phyloP scores from a whole-genome alignment of 495 filamentous ascomycete genomes.

The Astrocystis sublimbata region DNA sequence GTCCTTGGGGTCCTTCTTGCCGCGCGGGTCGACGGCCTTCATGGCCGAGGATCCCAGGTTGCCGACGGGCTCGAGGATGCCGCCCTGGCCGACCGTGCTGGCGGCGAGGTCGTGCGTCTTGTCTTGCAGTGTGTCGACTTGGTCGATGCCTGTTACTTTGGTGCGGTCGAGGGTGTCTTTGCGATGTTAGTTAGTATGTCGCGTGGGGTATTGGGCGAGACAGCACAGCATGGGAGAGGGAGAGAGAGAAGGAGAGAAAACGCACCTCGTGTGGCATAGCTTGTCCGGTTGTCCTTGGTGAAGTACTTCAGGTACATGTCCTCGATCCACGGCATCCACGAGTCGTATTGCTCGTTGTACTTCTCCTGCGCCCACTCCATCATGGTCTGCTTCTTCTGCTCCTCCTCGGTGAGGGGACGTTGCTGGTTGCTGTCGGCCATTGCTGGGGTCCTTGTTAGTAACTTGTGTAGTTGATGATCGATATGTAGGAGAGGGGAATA shows the following conservation, averaged over 20 bases:
- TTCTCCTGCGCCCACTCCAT: constrained; percentile 58
- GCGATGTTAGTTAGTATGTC: neutral
- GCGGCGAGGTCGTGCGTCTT: constrained; percentile 57
- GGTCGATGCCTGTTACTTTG: constrained; percentile 63
- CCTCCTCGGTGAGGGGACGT: no score
- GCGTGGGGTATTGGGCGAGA: neutral
- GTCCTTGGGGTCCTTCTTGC: constrained; percentile 56
- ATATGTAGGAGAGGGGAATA: no score
- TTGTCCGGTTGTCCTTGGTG: constrained; percentile 71
- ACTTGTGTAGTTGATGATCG: neutral
- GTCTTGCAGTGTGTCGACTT: constrained; percentile 66
- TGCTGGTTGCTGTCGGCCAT: neutral
- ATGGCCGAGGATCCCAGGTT: constrained; percentile 62
- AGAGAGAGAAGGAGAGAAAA: neutral
- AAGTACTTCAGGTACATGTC: constrained; percentile 70
- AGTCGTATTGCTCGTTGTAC: constrained; percentile 67
- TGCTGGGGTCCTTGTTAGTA: neutral
- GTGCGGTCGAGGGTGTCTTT: constrained; percentile 63
- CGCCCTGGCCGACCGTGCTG: constrained; percentile 64
- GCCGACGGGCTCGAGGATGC: constrained; percentile 60
- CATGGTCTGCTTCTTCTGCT: constrained; percentile 11
- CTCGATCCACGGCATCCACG: constrained; percentile 75
- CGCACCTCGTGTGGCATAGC: constrained; percentile 61
- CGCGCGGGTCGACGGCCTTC: constrained; percentile 62
- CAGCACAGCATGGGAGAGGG: neutral